Conservation (phyloP, 129 eudicot species). For the Lactuca sativa region DNA sequence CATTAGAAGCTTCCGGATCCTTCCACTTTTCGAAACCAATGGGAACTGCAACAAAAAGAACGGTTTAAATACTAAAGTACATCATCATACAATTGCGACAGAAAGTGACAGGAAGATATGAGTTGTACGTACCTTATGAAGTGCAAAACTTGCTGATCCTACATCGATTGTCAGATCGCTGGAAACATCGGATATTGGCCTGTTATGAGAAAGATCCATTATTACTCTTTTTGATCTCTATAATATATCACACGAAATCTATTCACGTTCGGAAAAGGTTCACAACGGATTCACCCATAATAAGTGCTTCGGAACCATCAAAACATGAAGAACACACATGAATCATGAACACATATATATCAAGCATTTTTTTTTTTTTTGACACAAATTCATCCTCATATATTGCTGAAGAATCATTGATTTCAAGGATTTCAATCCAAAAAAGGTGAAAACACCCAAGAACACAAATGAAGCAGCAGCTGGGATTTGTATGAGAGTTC, state of each 20-base stretch:
- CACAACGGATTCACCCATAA: too few species aligned
- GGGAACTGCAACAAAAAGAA: conserved; percentile 62
- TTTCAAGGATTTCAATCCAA: neutral
- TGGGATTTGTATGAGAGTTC: conserved; percentile 14
- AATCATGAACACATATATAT: neutral
- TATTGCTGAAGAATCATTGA: neutral
- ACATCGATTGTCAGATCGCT: conserved; percentile 90
- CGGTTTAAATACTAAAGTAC: neutral
- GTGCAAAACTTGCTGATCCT: conserved; percentile 78
- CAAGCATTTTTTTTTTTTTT: neutral
- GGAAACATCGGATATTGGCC: conserved; percentile 99
- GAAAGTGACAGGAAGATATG: neutral
- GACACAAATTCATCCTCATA: neutral
- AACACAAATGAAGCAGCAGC: neutral
- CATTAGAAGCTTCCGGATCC: conserved; percentile 61
- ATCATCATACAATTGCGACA: neutral
- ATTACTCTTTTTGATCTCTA: neutral
- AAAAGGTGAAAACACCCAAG: neutral
- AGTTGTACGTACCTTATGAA: conserved; percentile 69
- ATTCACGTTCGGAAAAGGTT: neutral
- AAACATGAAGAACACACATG: neutral
- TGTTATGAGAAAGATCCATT: conserved; percentile 35
- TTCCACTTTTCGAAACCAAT: conserved; percentile 88
- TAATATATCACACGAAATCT: neutral
- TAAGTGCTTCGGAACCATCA: too few species aligned